Percentiles rank a stretch among this genome's conserved stretches.
These are phyloP conservation scores for Sonneratia caseolaris DNA, from an alignment of 345 rosid genomes.

Conservation along the genomic window DNA sequence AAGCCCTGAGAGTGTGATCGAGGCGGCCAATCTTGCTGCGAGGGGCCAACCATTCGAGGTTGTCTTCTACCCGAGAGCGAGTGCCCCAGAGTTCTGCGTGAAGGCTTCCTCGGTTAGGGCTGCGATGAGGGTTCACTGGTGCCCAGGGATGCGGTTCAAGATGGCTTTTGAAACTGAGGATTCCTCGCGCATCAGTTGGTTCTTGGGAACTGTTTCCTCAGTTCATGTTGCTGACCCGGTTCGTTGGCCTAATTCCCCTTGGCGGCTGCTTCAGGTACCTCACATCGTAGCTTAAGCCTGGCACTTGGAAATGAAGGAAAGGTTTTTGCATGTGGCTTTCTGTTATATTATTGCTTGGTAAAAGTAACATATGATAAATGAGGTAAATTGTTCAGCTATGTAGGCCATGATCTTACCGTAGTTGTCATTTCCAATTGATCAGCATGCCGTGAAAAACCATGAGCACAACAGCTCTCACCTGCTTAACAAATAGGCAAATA, in stretches of 20 bases:
- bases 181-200: conserved; percentile 91
- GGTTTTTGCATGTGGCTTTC: too few species aligned
- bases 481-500: too few species aligned
- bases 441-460: too few species aligned
- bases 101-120: conserved; percentile 47
- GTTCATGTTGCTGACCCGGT: conserved; percentile 81
- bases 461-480: too few species aligned
- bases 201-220: conserved; percentile 77
- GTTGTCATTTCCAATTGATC: too few species aligned
- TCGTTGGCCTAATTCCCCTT: conserved; percentile 82
- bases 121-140: conserved; percentile 81
- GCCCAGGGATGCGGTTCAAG: conserved; percentile 88
- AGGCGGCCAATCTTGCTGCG: conserved; percentile 59
- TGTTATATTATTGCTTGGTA: too few species aligned
- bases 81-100: conserved; percentile 84
- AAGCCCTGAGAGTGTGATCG: conserved; percentile 49
- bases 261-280: conserved; percentile 93
- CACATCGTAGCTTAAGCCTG: too few species aligned
- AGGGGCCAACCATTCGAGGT: conserved; percentile 66
- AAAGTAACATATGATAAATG: too few species aligned
- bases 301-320: too few species aligned
- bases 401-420: too few species aligned
- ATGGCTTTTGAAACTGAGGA: conserved; percentile 97
- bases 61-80: conserved; percentile 67
- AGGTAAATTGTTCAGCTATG: too few species aligned